A percentile compares a stretch with the other conserved stretches of the same genome.
These are phyloP conservation scores for Metschnikowia hibisci DNA, from an alignment of 805 yeast genomes.

Conservation along the genomic window DNA sequence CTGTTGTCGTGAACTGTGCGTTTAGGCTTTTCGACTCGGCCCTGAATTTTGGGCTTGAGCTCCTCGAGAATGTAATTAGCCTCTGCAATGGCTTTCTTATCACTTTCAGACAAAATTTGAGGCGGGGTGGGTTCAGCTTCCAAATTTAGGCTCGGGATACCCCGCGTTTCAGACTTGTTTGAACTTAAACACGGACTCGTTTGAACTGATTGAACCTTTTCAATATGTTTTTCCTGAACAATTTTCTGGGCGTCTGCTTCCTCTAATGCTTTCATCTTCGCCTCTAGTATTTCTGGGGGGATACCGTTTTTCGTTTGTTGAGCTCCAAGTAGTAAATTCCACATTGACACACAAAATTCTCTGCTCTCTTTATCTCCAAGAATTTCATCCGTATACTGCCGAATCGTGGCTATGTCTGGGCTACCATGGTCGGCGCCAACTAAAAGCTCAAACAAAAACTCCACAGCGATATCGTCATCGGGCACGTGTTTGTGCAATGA, in stretches of 20 bases:
- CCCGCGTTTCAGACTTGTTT: too few relatives aligned
- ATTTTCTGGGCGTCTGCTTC: constrained; percentile 11
- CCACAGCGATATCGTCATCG: constrained; percentile 49
- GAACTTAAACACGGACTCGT: neutral
- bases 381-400: constrained; percentile 44
- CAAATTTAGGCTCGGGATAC: too few relatives aligned
- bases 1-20: constrained; percentile 14
- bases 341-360: constrained; percentile 39
- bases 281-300: constrained; percentile 31
- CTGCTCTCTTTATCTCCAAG: constrained; percentile 38
- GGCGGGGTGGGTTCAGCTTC: neutral
- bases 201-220: neutral
- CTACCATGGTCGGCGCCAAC: constrained; percentile 22
- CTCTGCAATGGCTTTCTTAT: constrained; percentile 10
- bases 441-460: constrained; percentile 43
- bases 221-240: neutral
- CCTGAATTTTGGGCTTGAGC: constrained; percentile 6
- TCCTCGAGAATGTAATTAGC: constrained; percentile 8
- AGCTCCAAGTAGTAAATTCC: constrained; percentile 44
- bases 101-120: neutral
- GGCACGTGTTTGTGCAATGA: constrained; percentile 37
- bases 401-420: constrained; percentile 40
- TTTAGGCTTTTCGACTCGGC: constrained; percentile 7
- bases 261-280: constrained; percentile 13
- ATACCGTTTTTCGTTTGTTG: constrained; percentile 45